These are phyloP conservation scores for Boletus subparvulus DNA, from an alignment of 768 basidiomycete species.

Conservation along the genomic window DNA sequence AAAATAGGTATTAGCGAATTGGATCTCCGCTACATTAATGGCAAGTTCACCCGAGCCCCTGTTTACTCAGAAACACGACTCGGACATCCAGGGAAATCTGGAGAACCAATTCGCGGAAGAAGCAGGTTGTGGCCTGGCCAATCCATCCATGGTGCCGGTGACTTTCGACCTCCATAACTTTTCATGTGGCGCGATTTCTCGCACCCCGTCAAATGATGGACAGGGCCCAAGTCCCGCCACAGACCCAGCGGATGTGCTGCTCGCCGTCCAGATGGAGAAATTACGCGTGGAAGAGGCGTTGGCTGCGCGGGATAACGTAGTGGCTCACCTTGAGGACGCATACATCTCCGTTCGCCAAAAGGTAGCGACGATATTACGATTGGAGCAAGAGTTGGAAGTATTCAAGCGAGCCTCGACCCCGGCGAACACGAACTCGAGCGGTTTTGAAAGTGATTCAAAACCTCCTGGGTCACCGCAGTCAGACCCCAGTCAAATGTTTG, in stretches of 20 bases:
- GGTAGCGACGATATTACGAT: slow-evolving; percentile 45
- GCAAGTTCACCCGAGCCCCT: background rate
- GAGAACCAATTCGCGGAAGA: slow-evolving; percentile 2
- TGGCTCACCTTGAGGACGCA: slow-evolving; percentile 57
- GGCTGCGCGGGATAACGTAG: slow-evolving; percentile 60
- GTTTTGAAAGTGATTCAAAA: background rate
- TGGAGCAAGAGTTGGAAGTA: slow-evolving; percentile 43
- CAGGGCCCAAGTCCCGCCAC: slow-evolving; percentile 12
- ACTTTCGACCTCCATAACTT: background rate
- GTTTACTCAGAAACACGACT: background rate
- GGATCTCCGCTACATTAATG: slow-evolving; percentile 5
- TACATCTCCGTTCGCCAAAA: slow-evolving; percentile 64
- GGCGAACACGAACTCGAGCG: slow-evolving; percentile 13
- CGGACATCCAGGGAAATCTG: background rate
- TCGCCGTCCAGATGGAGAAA: slow-evolving; percentile 55
- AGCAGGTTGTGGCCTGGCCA: slow-evolving; percentile 1
- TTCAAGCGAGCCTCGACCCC: slow-evolving; percentile 24
- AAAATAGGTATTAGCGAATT: background rate
- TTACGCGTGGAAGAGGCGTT: slow-evolving; percentile 56
- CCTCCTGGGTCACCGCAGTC: background rate
- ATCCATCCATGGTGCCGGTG: slow-evolving; percentile 23
- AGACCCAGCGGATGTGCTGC: slow-evolving; percentile 45
- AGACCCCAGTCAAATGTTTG: background rate
- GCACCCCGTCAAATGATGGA: background rate
- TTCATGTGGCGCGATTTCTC: background rate